Percentiles rank a stretch among this genome's conserved stretches.
These are phyloP conservation scores for Daldinia sp. DNA, from an alignment of 2,329 filamentous ascomycete genomes.

Conservation along the genomic window DNA sequence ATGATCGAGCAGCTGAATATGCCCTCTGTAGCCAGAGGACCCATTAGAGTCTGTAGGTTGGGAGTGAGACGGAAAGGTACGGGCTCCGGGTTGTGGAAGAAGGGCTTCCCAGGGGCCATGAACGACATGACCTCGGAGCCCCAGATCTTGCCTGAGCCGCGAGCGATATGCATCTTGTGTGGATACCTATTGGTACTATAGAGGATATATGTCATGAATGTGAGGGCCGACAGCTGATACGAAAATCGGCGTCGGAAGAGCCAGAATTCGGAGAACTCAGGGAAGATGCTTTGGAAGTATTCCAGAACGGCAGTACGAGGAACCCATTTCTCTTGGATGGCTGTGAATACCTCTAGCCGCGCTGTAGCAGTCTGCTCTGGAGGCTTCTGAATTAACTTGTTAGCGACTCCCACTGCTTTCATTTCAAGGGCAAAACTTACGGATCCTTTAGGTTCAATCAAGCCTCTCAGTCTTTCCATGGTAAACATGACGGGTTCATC, in stretches of 20 bases:
- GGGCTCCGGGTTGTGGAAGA: slow-evolving; percentile 94
- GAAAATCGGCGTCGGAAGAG: slow-evolving; percentile 97
- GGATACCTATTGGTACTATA: slow-evolving; percentile 97
- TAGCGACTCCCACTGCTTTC: slow-evolving; percentile 24
- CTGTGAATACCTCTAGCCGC: slow-evolving; percentile 90
- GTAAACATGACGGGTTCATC: slow-evolving; percentile 96
- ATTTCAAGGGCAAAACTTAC: slow-evolving; percentile 57
- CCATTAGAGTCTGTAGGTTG: slow-evolving; percentile 96
- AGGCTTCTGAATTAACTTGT: slow-evolving; percentile 64
- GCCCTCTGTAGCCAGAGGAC: slow-evolving; percentile 93
- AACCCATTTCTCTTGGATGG: slow-evolving; percentile 94
- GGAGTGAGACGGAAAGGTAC: slow-evolving; percentile 98
- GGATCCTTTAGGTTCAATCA: slow-evolving; percentile 75
- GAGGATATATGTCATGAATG: slow-evolving; percentile 99
- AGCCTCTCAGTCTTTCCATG: slow-evolving; percentile 89
- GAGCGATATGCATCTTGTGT: slow-evolving; percentile 92
- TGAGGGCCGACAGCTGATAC: slow-evolving; percentile 93
- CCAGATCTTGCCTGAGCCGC: slow-evolving; percentile 93
- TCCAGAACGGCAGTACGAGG: slow-evolving; percentile 84
- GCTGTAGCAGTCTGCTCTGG: slow-evolving; percentile 78
- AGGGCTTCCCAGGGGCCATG: slow-evolving; percentile 84
- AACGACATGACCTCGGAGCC: slow-evolving; percentile 92
- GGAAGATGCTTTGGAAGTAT: slow-evolving; percentile 90
- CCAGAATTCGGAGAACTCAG: slow-evolving; percentile 95
- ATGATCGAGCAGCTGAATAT: slow-evolving; percentile 96